Conservation (phyloP, 306 rosid species). For the Pyrus betulifolia region DNA sequence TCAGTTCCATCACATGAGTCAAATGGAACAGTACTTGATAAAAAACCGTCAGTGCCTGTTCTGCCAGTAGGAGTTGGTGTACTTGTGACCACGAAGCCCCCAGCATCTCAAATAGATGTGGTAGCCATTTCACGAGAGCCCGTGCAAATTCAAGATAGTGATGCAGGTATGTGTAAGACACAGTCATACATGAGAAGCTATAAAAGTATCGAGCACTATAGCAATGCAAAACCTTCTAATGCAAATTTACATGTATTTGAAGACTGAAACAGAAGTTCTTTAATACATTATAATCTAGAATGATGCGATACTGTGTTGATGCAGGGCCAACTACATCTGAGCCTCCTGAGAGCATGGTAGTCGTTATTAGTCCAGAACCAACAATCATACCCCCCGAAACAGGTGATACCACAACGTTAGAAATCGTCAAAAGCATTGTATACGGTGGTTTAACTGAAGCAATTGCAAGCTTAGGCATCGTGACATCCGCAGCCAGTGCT, state of each 20-base stretch:
- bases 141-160: not conserved
- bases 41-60: conserved; percentile 5
- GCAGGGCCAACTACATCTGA: not conserved
- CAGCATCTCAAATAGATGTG: not conserved
- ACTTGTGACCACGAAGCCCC: conserved; percentile 4
- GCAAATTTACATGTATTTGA: not conserved
- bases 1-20: conserved; percentile 5
- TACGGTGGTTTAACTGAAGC: conserved; percentile 76
- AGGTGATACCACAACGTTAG: conserved; percentile 21
- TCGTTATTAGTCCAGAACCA: not conserved
- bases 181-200: not conserved
- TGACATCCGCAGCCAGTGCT: conserved; percentile 73
- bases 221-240: not conserved
- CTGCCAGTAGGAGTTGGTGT: conserved; percentile 7
- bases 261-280: not conserved
- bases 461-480: conserved; percentile 72
- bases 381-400: not conserved
- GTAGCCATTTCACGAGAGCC: not conserved
- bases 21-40: conserved; percentile 3
- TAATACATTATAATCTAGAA: not conserved
- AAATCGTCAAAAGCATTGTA: conserved; percentile 59
- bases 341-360: not conserved
- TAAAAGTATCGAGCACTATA: not conserved
- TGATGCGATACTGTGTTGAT: not conserved
- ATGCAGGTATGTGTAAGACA: conserved; percentile 2